Conservation (phyloP, 805 yeast species). For the Wickerhamomyces bovis region DNA sequence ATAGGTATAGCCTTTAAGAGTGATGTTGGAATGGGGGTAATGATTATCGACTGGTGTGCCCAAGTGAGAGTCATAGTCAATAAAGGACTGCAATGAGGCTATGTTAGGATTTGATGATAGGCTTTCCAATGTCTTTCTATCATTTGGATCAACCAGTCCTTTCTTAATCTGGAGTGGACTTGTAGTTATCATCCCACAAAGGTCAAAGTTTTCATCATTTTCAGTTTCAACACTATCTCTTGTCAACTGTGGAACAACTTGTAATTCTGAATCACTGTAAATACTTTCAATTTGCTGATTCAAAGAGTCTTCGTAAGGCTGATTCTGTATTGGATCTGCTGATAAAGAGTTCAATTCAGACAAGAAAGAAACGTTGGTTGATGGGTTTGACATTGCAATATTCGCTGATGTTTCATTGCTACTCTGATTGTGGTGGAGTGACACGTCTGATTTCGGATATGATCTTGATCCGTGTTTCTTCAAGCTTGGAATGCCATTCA, state of each 20-base stretch:
- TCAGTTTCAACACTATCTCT: constrained; percentile 8
- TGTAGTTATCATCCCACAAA: neutral
- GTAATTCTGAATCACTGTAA: neutral
- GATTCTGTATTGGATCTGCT: neutral
- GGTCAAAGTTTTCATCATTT: constrained; percentile 14
- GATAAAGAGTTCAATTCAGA: neutral
- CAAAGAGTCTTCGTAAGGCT: constrained; percentile 1
- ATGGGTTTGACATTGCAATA: constrained; percentile 2
- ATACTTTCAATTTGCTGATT: neutral
- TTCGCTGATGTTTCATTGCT: neutral
- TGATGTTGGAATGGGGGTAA: neutral
- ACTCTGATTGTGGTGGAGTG: neutral
- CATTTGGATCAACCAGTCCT: neutral
- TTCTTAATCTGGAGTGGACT: neutral
- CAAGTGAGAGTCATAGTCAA: neutral
- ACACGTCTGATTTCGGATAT: constrained; percentile 3
- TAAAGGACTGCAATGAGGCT: neutral
- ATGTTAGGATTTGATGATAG: neutral
- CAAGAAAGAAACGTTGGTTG: constrained; percentile 6
- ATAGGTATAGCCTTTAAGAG: neutral
- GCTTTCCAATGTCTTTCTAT: neutral
- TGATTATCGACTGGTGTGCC: neutral
- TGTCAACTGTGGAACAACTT: constrained; percentile 9
- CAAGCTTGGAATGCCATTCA: constrained; percentile 6
- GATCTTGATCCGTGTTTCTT: neutral